Evolutionary conservation across 139 green algal species (phyloP), one percentile per base, ranked within the genome.

Genomic region (Mesostigma viride): DNA sequence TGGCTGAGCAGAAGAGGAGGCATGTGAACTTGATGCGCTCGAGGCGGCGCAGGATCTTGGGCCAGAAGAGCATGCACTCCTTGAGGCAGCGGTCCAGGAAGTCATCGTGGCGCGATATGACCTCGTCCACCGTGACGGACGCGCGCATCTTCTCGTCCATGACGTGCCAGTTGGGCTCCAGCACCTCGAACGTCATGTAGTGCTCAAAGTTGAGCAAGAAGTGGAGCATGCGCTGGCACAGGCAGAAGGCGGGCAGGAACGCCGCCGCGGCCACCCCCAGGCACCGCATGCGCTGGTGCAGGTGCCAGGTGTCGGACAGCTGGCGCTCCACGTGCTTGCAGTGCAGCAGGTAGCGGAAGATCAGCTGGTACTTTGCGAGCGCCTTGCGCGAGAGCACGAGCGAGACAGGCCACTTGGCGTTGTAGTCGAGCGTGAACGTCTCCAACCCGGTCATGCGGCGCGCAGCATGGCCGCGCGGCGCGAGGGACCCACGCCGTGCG

Each of bases 321-420:
- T 89, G 69, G n/a, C 82, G 70, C 78, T 96, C 90, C 36, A 84
- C 79, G 46, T 80, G 81, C 75, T 94, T 93, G 35, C 93, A 78
- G 31, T 79, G 72, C 59, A 94, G 89, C 24, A 96, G 70, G 69
- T 94, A 84, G 67, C 62, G 70, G 64, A 94, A 92, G 22, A 94
- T 71, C 28, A 94, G 74, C 69, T 96, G 90, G 82, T 96, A 96
- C 68, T 88, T 83, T n/a, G 77, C 72, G 40, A 95, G 70, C 58
- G 85, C 76, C 5, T 76, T 58, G 34, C 81, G 66, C n/a, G 77
- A 78, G 20, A 91, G 78, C 31, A 95, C 83, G 30, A 96, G 72
- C 14, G 58, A 85, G 35, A 91, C 46, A 0, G 90, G 90, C 90
- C 90, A 96, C 35, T 8, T 33, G 6, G 32, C 45, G 20, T 36